phyloP scores from a whole-genome alignment of 2,329 filamentous ascomycete species.

The Waltergamsia citrina region DNA sequence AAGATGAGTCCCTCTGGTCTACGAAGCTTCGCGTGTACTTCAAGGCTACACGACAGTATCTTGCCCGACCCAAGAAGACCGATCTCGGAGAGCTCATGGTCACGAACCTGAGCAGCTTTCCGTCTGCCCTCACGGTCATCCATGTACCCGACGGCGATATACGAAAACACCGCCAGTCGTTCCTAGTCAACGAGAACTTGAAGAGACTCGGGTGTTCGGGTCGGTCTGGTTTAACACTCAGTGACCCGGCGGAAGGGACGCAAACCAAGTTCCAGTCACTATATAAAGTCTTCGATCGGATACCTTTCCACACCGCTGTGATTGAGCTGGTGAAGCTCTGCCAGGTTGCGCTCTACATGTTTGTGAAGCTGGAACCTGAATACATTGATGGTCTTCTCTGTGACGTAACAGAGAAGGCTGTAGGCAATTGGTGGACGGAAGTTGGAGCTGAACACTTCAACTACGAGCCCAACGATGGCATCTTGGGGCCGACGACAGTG shows the following conservation, averaged over 20 bases:
- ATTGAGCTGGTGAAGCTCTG: conserved; percentile 86
- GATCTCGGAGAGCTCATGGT: conserved; percentile 80
- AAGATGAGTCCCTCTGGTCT: conserved; percentile 73
- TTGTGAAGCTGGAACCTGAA: conserved; percentile 76
- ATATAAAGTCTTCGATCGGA: conserved; percentile 77
- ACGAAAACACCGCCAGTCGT: conserved; percentile 67
- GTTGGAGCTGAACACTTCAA: conserved; percentile 89
- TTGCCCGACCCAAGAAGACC: conserved; percentile 77
- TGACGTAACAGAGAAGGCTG: conserved; percentile 81
- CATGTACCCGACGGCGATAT: conserved; percentile 81
- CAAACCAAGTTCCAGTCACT: conserved; percentile 87
- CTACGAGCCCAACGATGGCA: conserved; percentile 84
- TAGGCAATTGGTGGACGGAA: conserved; percentile 94
- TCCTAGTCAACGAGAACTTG: conserved; percentile 89
- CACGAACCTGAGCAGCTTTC: conserved; percentile 87
- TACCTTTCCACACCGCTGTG: conserved; percentile 69
- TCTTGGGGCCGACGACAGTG: conserved; percentile 85
- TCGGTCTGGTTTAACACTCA: conserved; percentile 73
- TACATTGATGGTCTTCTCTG: conserved; percentile 90
- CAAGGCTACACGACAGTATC: conserved; percentile 73
- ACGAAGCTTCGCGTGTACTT: conserved; percentile 74
- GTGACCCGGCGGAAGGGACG: conserved; percentile 69
- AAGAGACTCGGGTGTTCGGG: conserved; percentile 91
- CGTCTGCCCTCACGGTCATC: conserved; percentile 87
- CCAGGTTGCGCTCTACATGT: conserved; percentile 79